Evolutionary conservation across 805 yeast species (phyloP).

Genomic region (Cyberlindnera euphorbiiphila): DNA sequence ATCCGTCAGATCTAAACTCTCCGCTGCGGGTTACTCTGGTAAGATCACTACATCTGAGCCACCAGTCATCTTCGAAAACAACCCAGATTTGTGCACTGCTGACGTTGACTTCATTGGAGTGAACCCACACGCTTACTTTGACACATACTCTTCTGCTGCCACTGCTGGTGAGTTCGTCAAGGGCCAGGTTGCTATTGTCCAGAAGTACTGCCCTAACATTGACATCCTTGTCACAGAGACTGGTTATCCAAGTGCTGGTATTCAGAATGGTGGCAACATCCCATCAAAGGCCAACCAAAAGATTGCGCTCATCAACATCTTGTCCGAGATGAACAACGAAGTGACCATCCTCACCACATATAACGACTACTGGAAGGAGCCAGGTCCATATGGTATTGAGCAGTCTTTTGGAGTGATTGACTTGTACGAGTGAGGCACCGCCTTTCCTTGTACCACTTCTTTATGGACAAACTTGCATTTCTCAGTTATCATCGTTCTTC

Average conservation of each 20-base stretch:
- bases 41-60: slow-evolving; percentile 83
- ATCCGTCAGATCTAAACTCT: slow-evolving; percentile 54
- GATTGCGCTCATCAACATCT: slow-evolving; percentile 60
- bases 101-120: slow-evolving; percentile 81
- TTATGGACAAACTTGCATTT: neutral
- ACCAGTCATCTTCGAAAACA: slow-evolving; percentile 61
- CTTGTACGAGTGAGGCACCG: slow-evolving; percentile 14
- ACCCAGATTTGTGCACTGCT: slow-evolving; percentile 67
- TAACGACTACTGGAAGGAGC: slow-evolving; percentile 81
- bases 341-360: slow-evolving; percentile 75
- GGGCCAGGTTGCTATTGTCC: slow-evolving; percentile 55
- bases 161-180: slow-evolving; percentile 68
- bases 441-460: neutral
- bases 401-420: slow-evolving; percentile 73
- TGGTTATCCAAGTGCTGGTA: slow-evolving; percentile 82
- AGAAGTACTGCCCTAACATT: slow-evolving; percentile 50
- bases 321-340: slow-evolving; percentile 53
- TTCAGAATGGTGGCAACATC: slow-evolving; percentile 64
- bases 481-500: neutral
- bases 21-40: slow-evolving; percentile 73
- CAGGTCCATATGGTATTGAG: slow-evolving; percentile 83
- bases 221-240: slow-evolving; percentile 73
- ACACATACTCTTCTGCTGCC: slow-evolving; percentile 53
- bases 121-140: slow-evolving; percentile 85
- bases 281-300: slow-evolving; percentile 67